Evolutionary conservation across 1,139 yeast species (phyloP).

Genomic region (Meyerozyma guilliermondii): DNA sequence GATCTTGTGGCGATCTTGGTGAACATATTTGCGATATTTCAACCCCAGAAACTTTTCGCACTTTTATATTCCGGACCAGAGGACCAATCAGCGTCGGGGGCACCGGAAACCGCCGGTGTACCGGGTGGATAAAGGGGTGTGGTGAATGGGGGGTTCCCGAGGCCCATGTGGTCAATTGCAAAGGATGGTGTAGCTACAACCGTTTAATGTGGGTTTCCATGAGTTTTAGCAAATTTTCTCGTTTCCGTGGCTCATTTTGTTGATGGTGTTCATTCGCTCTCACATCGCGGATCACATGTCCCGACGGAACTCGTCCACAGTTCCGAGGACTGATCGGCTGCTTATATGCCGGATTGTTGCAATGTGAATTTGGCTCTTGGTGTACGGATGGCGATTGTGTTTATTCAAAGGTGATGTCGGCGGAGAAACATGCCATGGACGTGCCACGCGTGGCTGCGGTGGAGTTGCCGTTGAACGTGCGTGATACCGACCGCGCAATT

Average conservation of each 20-base stretch:
- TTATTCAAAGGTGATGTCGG: slow-evolving; percentile 14
- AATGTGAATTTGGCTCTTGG: neutral
- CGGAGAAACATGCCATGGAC: slow-evolving; percentile 56
- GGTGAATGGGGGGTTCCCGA: no score
- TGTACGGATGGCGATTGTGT: neutral
- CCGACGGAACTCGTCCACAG: neutral
- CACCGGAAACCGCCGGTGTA: neutral
- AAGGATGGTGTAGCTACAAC: no score
- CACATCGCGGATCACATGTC: no score
- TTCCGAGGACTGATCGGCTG: neutral
- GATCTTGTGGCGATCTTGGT: slow-evolving; percentile 55
- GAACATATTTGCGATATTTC: slow-evolving; percentile 32
- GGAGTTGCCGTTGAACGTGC: slow-evolving; percentile 76
- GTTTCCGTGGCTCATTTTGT: no score
- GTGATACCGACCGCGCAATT: slow-evolving; percentile 59
- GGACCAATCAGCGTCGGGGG: neutral
- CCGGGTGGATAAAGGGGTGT: neutral
- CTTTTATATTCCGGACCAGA: neutral
- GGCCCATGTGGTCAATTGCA: no score
- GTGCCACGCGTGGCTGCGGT: slow-evolving; percentile 72
- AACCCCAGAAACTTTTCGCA: slow-evolving; percentile 1
- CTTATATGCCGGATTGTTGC: neutral
- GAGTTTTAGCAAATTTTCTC: no score
- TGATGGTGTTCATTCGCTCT: no score
- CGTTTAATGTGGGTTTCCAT: no score